phyloP scores from a whole-genome alignment of 805 yeast genomes.

The Starmerella bacillaris region DNA sequence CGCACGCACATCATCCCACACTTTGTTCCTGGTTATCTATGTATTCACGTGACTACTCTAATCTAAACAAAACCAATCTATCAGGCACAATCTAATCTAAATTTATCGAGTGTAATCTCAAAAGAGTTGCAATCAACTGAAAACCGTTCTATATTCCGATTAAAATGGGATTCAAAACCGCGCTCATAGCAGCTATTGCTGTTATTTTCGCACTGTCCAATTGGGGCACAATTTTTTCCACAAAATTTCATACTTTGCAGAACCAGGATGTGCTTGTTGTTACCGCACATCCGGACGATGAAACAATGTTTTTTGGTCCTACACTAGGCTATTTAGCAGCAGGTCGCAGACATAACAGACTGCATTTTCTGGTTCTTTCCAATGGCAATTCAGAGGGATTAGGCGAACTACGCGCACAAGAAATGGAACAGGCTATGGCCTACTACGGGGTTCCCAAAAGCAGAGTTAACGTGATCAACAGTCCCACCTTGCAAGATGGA shows the following conservation, averaged over 20 bases:
- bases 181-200: not conserved
- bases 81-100: no score
- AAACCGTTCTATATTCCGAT: no score
- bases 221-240: not conserved
- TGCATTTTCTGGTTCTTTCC: slow-evolving; percentile 53
- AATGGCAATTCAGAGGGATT: slow-evolving; percentile 61
- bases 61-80: no score
- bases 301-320: slow-evolving; percentile 92
- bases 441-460: slow-evolving; percentile 32
- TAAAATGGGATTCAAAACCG: not conserved
- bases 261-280: slow-evolving; percentile 27
- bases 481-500: slow-evolving; percentile 42
- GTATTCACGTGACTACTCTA: no score
- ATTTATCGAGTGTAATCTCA: no score
- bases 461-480: slow-evolving; percentile 32
- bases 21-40: no score
- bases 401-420: slow-evolving; percentile 45
- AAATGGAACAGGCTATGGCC: slow-evolving; percentile 37
- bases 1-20: no score
- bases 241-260: slow-evolving; percentile 4
- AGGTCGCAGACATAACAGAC: slow-evolving; percentile 30
- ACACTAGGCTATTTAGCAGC: slow-evolving; percentile 38
- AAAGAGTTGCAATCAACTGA: no score
- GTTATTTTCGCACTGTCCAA: not conserved
- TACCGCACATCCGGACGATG: slow-evolving; percentile 96